phyloP scores from a whole-genome alignment of 1,284 basidiomycete species.

The Chalciporus sp. region DNA sequence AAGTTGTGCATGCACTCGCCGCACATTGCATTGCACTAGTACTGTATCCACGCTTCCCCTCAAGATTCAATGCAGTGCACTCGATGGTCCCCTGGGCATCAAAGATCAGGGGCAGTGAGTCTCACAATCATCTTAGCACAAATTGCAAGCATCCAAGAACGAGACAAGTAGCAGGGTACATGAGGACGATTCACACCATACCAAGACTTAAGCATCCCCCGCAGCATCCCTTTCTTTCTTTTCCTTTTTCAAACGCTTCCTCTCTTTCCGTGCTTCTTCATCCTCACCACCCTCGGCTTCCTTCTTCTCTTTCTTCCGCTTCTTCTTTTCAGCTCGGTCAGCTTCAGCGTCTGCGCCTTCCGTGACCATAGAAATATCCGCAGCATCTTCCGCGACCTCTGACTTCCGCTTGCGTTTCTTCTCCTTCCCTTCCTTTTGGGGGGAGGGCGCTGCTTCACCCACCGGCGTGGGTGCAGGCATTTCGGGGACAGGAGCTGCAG shows the following conservation, averaged over 20 bases:
- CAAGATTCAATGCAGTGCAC: too few relatives aligned
- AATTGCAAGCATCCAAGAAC: background rate
- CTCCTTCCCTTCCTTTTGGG: constrained; percentile 58
- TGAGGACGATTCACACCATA: background rate
- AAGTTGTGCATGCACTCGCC: too few relatives aligned
- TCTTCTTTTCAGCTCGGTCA: constrained; percentile 51
- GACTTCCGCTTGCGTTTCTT: constrained; percentile 79
- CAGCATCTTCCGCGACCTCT: constrained; percentile 49
- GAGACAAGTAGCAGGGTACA: background rate
- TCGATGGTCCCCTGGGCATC: background rate
- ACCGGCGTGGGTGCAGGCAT: constrained; percentile 24
- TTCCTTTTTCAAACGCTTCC: constrained; percentile 69
- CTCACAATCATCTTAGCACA: background rate
- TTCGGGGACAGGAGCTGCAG: constrained; percentile 27
- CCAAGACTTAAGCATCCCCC: constrained; percentile 21
- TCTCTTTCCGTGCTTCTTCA: constrained; percentile 62
- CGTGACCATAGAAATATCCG: constrained; percentile 45
- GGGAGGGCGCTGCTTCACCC: constrained; percentile 42
- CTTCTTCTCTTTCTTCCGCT: constrained; percentile 54
- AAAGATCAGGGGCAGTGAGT: background rate
- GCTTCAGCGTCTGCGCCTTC: constrained; percentile 39
- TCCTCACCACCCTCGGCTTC: constrained; percentile 50
- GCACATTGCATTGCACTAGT: too few relatives aligned
- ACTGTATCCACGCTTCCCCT: too few relatives aligned
- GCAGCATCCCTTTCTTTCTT: constrained; percentile 61